Evolutionary conservation across 163 green algal genomes (phyloP).

Genomic region (Chloromonas sp.): DNA sequence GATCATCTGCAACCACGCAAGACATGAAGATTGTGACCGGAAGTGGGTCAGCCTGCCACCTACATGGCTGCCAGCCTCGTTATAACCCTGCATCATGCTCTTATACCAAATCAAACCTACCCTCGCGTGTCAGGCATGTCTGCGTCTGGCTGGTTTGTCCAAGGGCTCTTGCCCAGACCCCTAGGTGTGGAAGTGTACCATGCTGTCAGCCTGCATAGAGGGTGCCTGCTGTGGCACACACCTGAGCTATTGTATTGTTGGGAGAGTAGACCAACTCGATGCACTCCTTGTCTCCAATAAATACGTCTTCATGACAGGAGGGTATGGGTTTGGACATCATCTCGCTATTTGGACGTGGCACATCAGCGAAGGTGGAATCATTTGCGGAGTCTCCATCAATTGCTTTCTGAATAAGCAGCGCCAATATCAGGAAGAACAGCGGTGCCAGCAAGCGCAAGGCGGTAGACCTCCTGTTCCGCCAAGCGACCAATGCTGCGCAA

Average conservation of each 20-base stretch:
- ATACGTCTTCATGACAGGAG: constrained; percentile 36
- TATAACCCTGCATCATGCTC: no score
- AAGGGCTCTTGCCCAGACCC: no score
- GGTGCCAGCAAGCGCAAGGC: constrained; percentile 59
- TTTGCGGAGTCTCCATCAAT: constrained; percentile 31
- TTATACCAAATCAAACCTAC: no score
- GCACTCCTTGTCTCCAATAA: constrained; percentile 30
- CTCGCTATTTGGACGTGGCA: not conserved
- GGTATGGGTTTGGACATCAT: constrained; percentile 28
- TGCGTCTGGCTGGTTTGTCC: no score
- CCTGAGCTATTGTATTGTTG: constrained; percentile 14
- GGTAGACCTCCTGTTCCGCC: constrained; percentile 61
- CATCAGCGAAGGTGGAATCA: not conserved
- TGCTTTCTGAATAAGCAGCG: constrained; percentile 55
- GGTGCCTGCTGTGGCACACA: not conserved
- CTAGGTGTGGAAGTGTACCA: no score
- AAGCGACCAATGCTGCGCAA: constrained; percentile 43
- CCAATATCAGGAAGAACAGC: constrained; percentile 64
- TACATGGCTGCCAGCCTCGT: no score
- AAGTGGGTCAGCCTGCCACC: no score
- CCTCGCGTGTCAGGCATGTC: no score
- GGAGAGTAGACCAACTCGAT: constrained; percentile 24
- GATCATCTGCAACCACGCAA: not conserved
- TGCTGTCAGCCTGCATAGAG: no score
- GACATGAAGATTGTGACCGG: not conserved